Evolutionary conservation across 495 filamentous ascomycete genomes (phyloP).

Genomic region (Xylaria palmicola): DNA sequence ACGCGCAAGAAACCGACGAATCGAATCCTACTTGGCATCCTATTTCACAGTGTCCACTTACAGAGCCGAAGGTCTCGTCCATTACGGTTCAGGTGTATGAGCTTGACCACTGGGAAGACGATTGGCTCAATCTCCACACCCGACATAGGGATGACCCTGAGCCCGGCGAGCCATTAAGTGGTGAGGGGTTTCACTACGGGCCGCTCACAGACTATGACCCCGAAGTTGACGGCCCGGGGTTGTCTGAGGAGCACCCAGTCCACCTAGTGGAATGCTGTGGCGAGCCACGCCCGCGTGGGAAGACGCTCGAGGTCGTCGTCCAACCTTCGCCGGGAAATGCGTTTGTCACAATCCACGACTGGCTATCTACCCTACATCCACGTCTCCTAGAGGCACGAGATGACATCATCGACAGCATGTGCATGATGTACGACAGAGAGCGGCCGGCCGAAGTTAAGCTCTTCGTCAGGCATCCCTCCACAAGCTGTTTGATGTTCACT

Average conservation of each 20-base stretch:
- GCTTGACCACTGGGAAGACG: constrained; percentile 18
- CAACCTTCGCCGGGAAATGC: background rate
- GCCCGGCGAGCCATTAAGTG: background rate
- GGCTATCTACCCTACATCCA: constrained; percentile 25
- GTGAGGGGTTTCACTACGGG: constrained; percentile 10
- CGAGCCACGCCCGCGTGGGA: constrained; percentile 19
- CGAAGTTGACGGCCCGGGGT: background rate
- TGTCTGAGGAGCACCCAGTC: constrained; percentile 6
- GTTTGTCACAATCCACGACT: constrained; percentile 28
- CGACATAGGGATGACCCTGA: constrained; percentile 2
- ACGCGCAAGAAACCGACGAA: constrained; percentile 3
- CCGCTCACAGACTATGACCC: constrained; percentile 15
- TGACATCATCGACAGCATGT: constrained; percentile 20
- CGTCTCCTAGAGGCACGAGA: constrained; percentile 26
- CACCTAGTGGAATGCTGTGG: constrained; percentile 24
- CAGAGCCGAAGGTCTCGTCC: constrained; percentile 20
- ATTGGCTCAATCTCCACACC: constrained; percentile 18
- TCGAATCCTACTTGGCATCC: constrained; percentile 12
- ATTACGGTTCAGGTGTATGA: constrained; percentile 9
- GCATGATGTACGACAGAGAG: background rate
- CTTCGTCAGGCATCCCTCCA: background rate
- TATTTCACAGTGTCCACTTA: constrained; percentile 19
- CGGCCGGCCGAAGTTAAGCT: constrained; percentile 4
- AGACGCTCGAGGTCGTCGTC: constrained; percentile 13
- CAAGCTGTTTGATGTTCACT: background rate